Base-by-base conservation (phyloP, 2,329 filamentous ascomycete species). In the Thermothelomyces thermophilus region DNA sequence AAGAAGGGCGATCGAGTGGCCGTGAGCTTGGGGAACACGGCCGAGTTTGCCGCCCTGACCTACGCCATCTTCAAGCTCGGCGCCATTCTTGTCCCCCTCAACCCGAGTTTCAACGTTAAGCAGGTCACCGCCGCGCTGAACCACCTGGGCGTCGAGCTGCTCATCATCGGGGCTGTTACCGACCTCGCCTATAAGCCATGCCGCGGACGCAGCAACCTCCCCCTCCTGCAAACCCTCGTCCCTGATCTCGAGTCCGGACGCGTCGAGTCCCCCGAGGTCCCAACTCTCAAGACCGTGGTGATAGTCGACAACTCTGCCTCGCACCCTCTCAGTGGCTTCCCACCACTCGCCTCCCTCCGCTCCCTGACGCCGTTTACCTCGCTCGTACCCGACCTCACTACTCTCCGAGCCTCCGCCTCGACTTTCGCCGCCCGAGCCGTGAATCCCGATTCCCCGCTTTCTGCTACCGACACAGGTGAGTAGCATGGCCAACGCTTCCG, bases 41-140 rank as follows among this genome's bases (percentile, higher is more conserved):
- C 84, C 58, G 90, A 95, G 66, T 91, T 88, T 64, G 88, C 87
- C 3, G 83, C 84, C 43, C 76, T 93, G 17, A 91, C 86, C 5
- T 97, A 97, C 68, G 90, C 90, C 1, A 67, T 93, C 48, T 95
- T 91, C 73, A 97, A 97, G 68, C 77, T 97, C 9, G 93, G 93
- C n/a, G 91, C 88, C 20, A 80, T 97, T 44, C 73, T 97, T 55
- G 90, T 95, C n/a, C 93, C 91, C 0, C 70, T 97, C 20, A 97
- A 98, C 65, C 91, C 90, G 17, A 84, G 82, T 1, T 97, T 97
- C 73, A 95, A 89, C 58, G 75, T 80, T 3, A 67, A 72, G 5
- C 93, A 97, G 70, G 82, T 97, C 8, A 73, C 80, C 5, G 79
- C 88, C 2, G 91, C 90, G 0, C 73, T 97, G 24, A 76, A 76